phyloP scores from a whole-genome alignment of 1,284 basidiomycete species.

The Fomes fomentarius region DNA sequence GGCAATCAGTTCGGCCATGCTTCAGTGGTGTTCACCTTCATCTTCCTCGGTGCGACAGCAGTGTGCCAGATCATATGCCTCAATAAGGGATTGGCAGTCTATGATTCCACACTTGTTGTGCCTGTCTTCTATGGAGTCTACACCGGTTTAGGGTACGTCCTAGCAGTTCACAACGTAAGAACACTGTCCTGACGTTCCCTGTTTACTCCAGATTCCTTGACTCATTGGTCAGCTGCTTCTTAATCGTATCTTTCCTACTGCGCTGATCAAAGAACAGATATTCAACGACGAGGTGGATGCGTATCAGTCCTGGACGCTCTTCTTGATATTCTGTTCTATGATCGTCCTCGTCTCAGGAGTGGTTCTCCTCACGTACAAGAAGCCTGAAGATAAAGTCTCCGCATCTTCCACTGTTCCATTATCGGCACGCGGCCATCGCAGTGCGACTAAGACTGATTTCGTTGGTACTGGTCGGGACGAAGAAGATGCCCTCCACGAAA shows the following conservation, averaged over 20 bases:
- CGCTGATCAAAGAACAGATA: conserved; percentile 37
- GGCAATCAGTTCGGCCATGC: conserved; percentile 87
- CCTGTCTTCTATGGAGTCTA: conserved; percentile 76
- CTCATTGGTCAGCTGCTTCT: conserved; percentile 48
- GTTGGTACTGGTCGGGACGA: conserved; percentile 32
- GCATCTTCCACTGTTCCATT: conserved; percentile 14
- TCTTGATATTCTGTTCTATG: conserved; percentile 86
- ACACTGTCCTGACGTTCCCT: neutral
- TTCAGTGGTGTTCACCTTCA: conserved; percentile 82
- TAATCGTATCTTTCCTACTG: neutral
- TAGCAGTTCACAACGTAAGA: neutral
- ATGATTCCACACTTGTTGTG: conserved; percentile 77
- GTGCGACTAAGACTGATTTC: conserved; percentile 17
- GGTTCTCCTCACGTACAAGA: conserved; percentile 83
- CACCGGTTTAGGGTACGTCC: conserved; percentile 58
- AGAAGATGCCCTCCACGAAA: conserved; percentile 38
- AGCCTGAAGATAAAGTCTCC: conserved; percentile 56
- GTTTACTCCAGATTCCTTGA: conserved; percentile 56
- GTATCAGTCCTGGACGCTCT: conserved; percentile 85
- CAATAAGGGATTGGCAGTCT: conserved; percentile 82
- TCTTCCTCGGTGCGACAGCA: conserved; percentile 79
- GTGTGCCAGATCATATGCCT: conserved; percentile 90
- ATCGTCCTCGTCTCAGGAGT: conserved; percentile 85
- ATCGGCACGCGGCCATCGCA: conserved; percentile 18
- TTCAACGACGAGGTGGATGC: conserved; percentile 84